Evolutionary conservation across 2,329 filamentous ascomycete species (phyloP).

Genomic region (Apiospora malaysiana): DNA sequence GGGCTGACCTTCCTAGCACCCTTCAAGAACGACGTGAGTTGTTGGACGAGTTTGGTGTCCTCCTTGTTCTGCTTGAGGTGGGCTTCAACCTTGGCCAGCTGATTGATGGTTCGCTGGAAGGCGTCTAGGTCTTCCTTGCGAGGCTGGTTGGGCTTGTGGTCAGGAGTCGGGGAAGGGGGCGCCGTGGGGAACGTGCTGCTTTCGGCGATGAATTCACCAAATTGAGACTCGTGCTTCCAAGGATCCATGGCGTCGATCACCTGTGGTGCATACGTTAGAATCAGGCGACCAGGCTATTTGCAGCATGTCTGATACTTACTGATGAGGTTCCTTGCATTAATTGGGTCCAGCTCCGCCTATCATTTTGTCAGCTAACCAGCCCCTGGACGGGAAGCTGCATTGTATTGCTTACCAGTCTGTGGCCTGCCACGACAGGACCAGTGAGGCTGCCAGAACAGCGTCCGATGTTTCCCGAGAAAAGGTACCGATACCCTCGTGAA

Average conservation of each 20-base stretch:
- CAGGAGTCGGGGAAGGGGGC: conserved; percentile 65
- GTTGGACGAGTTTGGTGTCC: conserved; percentile 70
- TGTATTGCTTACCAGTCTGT: conserved; percentile 81
- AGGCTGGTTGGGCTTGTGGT: conserved; percentile 66
- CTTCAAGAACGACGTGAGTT: conserved; percentile 75
- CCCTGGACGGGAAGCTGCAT: conserved; percentile 37
- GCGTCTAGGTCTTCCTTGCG: conserved; percentile 74
- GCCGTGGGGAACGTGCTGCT: conserved; percentile 76
- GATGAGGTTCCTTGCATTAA: conserved; percentile 90
- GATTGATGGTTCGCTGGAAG: conserved; percentile 69
- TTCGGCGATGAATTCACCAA: conserved; percentile 81
- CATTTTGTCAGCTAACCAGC: conserved; percentile 24
- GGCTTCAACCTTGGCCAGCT: conserved; percentile 71
- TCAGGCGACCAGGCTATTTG: background rate
- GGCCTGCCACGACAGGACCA: conserved; percentile 94
- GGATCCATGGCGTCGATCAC: conserved; percentile 90
- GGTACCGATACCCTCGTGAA: conserved; percentile 83
- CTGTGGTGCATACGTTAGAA: conserved; percentile 47
- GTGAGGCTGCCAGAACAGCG: conserved; percentile 87
- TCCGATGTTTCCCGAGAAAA: conserved; percentile 90
- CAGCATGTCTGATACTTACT: conserved; percentile 56
- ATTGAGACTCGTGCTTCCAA: conserved; percentile 89
- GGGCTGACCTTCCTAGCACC: conserved; percentile 74
- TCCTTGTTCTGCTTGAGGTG: conserved; percentile 73
- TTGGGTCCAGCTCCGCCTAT: conserved; percentile 89